phyloP scores from a whole-genome alignment of 2,329 filamentous ascomycete species.

The Fusarium guadeloupense region DNA sequence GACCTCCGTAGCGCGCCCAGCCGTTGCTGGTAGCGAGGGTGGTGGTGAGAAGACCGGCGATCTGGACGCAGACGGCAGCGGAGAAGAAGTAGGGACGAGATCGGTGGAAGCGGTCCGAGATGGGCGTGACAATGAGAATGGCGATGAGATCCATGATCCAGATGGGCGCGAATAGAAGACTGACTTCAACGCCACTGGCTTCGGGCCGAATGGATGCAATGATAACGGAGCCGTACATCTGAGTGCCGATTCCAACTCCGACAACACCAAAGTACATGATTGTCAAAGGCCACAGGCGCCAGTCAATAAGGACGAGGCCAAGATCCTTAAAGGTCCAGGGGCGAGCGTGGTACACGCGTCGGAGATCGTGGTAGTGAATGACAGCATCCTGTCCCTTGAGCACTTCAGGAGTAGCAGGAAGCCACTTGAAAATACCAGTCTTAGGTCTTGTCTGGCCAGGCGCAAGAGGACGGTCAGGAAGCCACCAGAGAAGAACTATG shows the following conservation, averaged over 20 bases:
- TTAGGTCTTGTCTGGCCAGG: conserved; percentile 70
- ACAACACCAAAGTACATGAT: conserved; percentile 97
- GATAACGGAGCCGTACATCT: conserved; percentile 88
- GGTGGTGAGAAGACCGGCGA: conserved; percentile 79
- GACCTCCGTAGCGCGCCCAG: conserved; percentile 87
- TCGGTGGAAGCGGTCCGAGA: conserved; percentile 87
- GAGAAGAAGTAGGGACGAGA: conserved; percentile 85
- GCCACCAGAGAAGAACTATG: conserved; percentile 83
- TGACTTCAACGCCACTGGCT: conserved; percentile 78
- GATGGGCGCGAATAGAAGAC: conserved; percentile 87
- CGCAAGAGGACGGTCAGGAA: conserved; percentile 81
- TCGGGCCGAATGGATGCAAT: conserved; percentile 79
- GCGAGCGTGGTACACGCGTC: conserved; percentile 78
- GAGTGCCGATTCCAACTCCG: conserved; percentile 88
- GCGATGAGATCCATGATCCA: conserved; percentile 94
- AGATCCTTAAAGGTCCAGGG: conserved; percentile 80
- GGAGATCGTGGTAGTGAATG: conserved; percentile 85
- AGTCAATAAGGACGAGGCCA: conserved; percentile 76
- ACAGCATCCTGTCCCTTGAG: conserved; percentile 79
- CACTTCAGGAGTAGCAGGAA: conserved; percentile 75
- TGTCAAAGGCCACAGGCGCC: conserved; percentile 86
- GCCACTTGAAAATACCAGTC: conserved; percentile 66
- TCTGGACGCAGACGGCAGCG: conserved; percentile 78
- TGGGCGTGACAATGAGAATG: conserved; percentile 83
- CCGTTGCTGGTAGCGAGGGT: conserved; percentile 76